Evolutionary conservation across 75 land plant genomes (phyloP), one percentile per base, ranked within the genome.

Genomic region (Isoetes taiwanensis): DNA sequence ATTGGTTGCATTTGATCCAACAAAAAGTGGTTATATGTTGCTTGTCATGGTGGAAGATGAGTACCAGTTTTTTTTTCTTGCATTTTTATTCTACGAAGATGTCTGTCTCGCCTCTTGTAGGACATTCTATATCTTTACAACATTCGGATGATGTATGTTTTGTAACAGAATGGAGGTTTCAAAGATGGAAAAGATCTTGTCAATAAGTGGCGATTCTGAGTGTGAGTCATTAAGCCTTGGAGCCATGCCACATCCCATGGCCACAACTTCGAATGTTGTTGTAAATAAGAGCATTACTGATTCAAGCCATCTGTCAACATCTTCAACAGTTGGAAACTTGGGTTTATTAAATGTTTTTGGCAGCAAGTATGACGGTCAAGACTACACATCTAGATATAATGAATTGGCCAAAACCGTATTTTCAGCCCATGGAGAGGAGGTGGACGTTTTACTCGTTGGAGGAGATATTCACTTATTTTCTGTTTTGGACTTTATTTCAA

Each of bases 1-100:
- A 77, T n/a, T 86, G 39, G 78, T 88, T 69, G 96, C 99, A 62
- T 93, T 93, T 80, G 99, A 93, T 74, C 99, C 99, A 23, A 79
- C 95, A 28, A 77, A 78, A 39, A 90, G 90, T 61, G 99, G 99
- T 25, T 79, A 89, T 20, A 90, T 80, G 1, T 71, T 93, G 59
- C 63, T 88, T 58, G 77, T 85, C 60, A 79, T 93, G 42, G 81
- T 80, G 72, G 99, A 93, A 68, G 99, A 96, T 88, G 66, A 40
- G 29, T 9, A 1, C 16, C 10, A 59, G 17, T 26, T 29, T 28
- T 40, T 20, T 62, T 8, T 19, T 29, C 10, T 28, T 62, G 28
- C 21, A 57, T 57, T 54, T 32, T 23, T 20, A 28, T 3, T 54
- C 28, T 54, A 16, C 56, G 11, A 3, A n/a, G 3, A 54, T 54